Base-by-base conservation (phyloP, 179 eudicot genomes). In the Nepenthes alata region DNA sequence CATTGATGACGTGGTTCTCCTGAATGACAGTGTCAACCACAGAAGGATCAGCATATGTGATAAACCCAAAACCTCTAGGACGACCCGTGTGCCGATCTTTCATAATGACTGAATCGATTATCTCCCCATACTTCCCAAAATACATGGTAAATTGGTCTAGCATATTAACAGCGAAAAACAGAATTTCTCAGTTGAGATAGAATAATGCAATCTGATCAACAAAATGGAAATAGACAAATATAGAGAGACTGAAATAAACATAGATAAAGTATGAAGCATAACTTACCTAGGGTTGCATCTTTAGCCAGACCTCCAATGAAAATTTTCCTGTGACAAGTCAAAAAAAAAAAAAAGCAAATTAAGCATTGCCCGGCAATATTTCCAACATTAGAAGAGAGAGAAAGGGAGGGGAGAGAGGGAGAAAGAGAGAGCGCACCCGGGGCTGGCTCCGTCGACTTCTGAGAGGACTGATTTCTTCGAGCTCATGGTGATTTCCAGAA, bases 1-100 rank as follows among this genome's bases (percentile, higher is more conserved):
- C 64, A 49, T 61, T 61, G 14, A 61, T 61, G 55, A 61, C 38
- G 48, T 61, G 64, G 54, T 39, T 61, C 37, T 61, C 64, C 6
- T 12, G 52, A 61, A 61, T 61, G 51, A 61, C 64, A 47, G 41
- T 61, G 54, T 61, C 64, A 11, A 61, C 64, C 11, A 61, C 64
- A 11, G 64, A 47, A 10, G 64, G 64, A 48, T 61, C 64, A 5
- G 64, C 64, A 49, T 61, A 61, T 36, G 64, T 61, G 64, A 61
- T 49, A 10, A 61, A 61, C 37, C 64, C 64, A 35, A 61, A 61
- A 47, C 64, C 64, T 54, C 64, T 61, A 13, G 64, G 64, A 6
- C 55, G 55, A 11, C 64, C 64, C 0, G 64, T 61, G 41, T 61
- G 44, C 53, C 64, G 64, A 61, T 61, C 64, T 35, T 61, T 47